These are phyloP conservation scores for Saturnispora mendoncae DNA, from an alignment of 805 yeast species.

Conservation along the genomic window DNA sequence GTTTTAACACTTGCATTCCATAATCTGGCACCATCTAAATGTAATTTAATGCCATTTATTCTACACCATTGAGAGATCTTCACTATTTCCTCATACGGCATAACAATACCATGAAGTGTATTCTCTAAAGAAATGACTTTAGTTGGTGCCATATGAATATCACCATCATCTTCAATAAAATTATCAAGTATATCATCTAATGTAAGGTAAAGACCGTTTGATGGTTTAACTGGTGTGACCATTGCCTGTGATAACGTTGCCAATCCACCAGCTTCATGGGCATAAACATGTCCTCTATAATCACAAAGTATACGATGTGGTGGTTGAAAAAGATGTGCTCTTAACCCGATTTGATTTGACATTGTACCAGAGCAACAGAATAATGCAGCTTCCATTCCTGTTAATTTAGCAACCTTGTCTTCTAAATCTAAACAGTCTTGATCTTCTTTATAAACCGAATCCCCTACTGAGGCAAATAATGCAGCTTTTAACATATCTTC, in stretches of 20 bases:
- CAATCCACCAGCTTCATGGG: slow-evolving; percentile 85
- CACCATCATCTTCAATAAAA: slow-evolving; percentile 63
- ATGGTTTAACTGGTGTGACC: slow-evolving; percentile 76
- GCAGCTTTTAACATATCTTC: slow-evolving; percentile 59
- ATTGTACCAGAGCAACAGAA: slow-evolving; percentile 86
- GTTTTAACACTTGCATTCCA: slow-evolving; percentile 84
- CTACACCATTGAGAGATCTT: slow-evolving; percentile 65
- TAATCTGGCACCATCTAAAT: slow-evolving; percentile 91
- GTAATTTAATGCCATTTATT: slow-evolving; percentile 50
- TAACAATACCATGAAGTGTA: slow-evolving; percentile 74
- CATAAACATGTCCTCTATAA: slow-evolving; percentile 72
- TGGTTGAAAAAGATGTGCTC: slow-evolving; percentile 71
- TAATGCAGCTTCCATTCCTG: slow-evolving; percentile 76
- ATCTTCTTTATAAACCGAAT: slow-evolving; percentile 86
- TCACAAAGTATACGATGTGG: slow-evolving; percentile 85
- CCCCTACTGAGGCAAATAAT: slow-evolving; percentile 57
- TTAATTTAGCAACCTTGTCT: slow-evolving; percentile 48
- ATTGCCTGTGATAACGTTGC: slow-evolving; percentile 86
- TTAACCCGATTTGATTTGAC: slow-evolving; percentile 78
- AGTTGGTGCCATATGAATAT: slow-evolving; percentile 85
- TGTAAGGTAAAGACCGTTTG: slow-evolving; percentile 69
- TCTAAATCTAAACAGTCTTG: slow-evolving; percentile 58
- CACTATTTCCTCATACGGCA: slow-evolving; percentile 70
- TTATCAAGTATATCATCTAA: slow-evolving; percentile 65
- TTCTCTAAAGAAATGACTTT: slow-evolving; percentile 77